Base-by-base conservation (phyloP, 352 stramenopile species). In the Pythium apleroticum region DNA sequence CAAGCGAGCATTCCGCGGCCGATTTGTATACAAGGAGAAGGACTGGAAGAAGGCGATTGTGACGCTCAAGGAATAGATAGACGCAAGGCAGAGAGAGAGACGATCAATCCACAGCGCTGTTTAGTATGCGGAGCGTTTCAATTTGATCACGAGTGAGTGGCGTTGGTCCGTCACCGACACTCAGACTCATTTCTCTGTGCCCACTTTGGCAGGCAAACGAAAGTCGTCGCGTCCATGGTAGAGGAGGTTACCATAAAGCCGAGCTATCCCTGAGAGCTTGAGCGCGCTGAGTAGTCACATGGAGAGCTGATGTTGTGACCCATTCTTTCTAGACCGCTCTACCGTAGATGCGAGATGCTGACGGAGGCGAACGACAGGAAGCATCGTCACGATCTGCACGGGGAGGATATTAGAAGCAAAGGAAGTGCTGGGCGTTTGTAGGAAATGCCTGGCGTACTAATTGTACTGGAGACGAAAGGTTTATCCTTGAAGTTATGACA, bases 11-110 rank as follows among this genome's bases (percentile, higher is more conserved):
- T 90, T 89, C 69, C 83, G 84, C 45, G 86, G 86, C 30, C 84
- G 87, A 61, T 80, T 81, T 67, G 84, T 97, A 60, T 97, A 96
- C 84, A 97, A 97, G 80, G 85, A 95, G 74, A 95, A 95, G 80
- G 87, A 96, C 73, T 97, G 84, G 79, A 96, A 97, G 82, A 97
- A 97, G 72, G 89, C 89, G 54, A 95, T 96, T 62, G 89, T 97
- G 75, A 96, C 89, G 25, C 59, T 96, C 52, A 92, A 92, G 78
- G 71, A 90, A 76, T 87, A 90, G 71, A 63, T 43, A 35, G 24
- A 19, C 10, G 11, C 2, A 22, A 31, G 3, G 28, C 30, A 19
- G 14, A 27, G 46, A 19, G 14, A 27, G 46, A 45, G n/a, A 41
- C 24, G n/a, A 67, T 43, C 30, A 53, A 50, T 39, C 52, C 39